These are phyloP conservation scores for Cladophialophora bantiana DNA, from an alignment of 2,329 filamentous ascomycete species.

Conservation along the genomic window DNA sequence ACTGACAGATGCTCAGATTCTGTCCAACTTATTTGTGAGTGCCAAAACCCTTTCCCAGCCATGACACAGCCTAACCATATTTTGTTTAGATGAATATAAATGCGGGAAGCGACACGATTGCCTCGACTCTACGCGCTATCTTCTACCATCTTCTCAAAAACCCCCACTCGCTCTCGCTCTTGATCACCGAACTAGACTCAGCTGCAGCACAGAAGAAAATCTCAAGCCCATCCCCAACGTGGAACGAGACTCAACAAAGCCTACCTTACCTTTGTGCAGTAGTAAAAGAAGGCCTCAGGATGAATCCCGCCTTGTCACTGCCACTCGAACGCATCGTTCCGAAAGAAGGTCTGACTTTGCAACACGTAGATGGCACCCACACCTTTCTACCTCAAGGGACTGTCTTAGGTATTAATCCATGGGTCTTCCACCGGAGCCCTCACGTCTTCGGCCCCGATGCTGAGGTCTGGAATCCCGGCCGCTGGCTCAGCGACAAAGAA, in stretches of 20 bases:
- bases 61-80: neutral
- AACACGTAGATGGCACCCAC: conserved; percentile 38
- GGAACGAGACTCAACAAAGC: conserved; percentile 42
- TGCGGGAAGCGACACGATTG: conserved; percentile 80
- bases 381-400: conserved; percentile 41
- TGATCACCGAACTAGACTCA: conserved; percentile 42
- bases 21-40: conserved; percentile 37
- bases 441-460: conserved; percentile 40
- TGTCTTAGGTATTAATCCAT: conserved; percentile 46
- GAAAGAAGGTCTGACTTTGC: conserved; percentile 41
- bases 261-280: conserved; percentile 46
- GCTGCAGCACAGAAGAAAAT: conserved; percentile 40
- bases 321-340: conserved; percentile 48
- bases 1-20: conserved; percentile 35
- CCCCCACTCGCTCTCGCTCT: conserved; percentile 48
- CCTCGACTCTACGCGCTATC: conserved; percentile 72
- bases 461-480: conserved; percentile 41
- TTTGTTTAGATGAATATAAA: conserved; percentile 42
- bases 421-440: conserved; percentile 43
- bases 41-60: neutral
- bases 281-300: conserved; percentile 49
- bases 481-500: conserved; percentile 43
- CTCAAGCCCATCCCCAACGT: conserved; percentile 42
- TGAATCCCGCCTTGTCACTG: conserved; percentile 48
- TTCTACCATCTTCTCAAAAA: conserved; percentile 78